Evolutionary conservation across 306 rosid genomes (phyloP), one percentile per base, ranked within the genome.

Genomic region (Amphicarpaea edgeworthii): DNA sequence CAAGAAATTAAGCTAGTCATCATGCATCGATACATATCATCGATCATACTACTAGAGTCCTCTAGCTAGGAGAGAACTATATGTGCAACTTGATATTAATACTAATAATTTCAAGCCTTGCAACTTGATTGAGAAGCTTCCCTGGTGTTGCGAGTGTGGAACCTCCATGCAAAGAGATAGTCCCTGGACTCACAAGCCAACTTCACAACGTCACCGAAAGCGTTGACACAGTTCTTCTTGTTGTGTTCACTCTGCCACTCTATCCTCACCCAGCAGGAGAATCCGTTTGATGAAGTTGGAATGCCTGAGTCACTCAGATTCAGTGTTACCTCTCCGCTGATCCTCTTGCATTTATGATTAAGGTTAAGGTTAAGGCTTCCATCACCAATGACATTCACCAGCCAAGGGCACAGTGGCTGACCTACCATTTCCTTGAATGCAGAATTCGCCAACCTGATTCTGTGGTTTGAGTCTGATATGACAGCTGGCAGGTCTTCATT

Each of bases 341-440:
- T 89, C 87, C 99, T 88, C 67, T 80, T 90, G 83, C 87, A 41
- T 0, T n/a, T n/a, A n/a, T n/a, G n/a, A n/a, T n/a, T n/a, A n/a
- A n/a, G n/a, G n/a, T n/a, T n/a, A n/a, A n/a, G n/a, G n/a, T 83
- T 80, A 17, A 46, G 46, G 6, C 38, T 15, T 14, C 88, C 88
- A 17, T 79, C 83, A 34, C 80, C 30, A 51, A 79, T 24, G 46
- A 74, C 14, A 15, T 8, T 88, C 96, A 5, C n/a, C n/a, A 95
- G 97, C 99, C 99, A 95, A 0, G 86, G 49, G 51, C 97, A 95
- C 51, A 86, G 88, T 0, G 99, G 99, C 65, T 95, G 97, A 6
- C 99, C 97, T 67, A 95, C 91, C 92, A 95, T 78, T 78, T 90
- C 92, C 79, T 88, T 92, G 79, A 90, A 92, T 0, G 97, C 97